Conservation (phyloP, 139 green algal species). For the Tetraselmis striata region DNA sequence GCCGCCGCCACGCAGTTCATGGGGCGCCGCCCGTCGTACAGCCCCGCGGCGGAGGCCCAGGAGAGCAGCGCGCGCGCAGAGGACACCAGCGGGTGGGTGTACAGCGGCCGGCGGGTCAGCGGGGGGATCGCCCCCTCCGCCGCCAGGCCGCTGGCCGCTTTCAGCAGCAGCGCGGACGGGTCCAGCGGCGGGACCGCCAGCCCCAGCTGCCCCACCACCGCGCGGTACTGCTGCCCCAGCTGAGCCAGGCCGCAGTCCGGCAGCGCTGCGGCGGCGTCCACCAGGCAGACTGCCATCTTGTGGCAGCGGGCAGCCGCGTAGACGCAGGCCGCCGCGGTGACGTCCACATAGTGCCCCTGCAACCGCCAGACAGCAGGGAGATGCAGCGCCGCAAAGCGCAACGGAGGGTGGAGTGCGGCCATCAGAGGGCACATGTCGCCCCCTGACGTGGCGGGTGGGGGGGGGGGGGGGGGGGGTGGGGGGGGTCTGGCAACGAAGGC, state of each 20-base stretch:
- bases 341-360: not conserved
- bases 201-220: not conserved
- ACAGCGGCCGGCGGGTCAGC: not conserved
- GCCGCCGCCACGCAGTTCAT: not conserved
- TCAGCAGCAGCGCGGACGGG: not conserved
- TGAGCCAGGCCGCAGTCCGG: not conserved
- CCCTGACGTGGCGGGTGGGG: too few species aligned
- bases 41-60: not conserved
- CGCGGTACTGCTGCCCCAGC: not conserved
- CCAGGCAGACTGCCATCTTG: not conserved
- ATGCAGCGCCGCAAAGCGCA: too few species aligned
- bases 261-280: not conserved
- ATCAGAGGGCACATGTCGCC: too few species aligned
- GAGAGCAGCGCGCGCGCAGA: not conserved
- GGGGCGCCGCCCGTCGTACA: not conserved
- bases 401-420: too few species aligned
- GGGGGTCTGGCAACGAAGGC: too few species aligned
- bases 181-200: not conserved
- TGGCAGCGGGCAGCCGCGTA: not conserved
- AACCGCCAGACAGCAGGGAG: too few species aligned
- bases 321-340: not conserved
- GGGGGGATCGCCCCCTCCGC: not conserved
- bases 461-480: too few species aligned
- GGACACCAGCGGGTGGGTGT: not conserved
- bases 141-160: not conserved